Evolutionary conservation across 2,329 filamentous ascomycete species (phyloP).

Genomic region (Cephalotrichum gorgonifer): DNA sequence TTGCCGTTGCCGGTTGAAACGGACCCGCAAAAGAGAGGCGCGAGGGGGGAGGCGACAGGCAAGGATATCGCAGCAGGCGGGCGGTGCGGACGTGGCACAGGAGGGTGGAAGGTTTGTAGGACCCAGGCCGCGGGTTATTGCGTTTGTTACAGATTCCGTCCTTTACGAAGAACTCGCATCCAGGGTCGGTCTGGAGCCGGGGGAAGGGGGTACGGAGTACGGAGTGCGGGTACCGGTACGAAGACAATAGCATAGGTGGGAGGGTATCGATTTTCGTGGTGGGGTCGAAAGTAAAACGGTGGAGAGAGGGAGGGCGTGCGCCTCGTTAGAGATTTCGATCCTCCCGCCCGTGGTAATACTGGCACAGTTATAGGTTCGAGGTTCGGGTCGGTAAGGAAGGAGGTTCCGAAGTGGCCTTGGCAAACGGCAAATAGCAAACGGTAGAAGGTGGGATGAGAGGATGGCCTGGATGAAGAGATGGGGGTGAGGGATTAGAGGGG

Average conservation of each 20-base stretch:
- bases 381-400: too few species aligned
- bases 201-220: background rate
- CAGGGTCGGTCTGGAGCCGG: background rate
- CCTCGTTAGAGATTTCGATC: too few species aligned
- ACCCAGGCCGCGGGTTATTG: background rate
- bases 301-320: too few species aligned
- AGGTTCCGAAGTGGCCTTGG: too few species aligned
- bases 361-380: too few species aligned
- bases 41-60: background rate
- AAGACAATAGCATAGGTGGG: too few species aligned
- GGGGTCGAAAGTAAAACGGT: too few species aligned
- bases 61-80: background rate
- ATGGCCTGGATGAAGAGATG: background rate
- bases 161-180: background rate
- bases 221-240: too few species aligned
- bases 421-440: background rate
- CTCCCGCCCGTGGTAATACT: too few species aligned
- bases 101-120: background rate
- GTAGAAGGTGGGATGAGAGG: background rate
- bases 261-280: too few species aligned
- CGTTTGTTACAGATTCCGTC: background rate
- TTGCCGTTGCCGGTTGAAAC: slow-evolving; percentile 1
- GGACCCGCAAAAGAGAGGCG: background rate
- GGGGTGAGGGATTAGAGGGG: too few species aligned
- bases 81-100: background rate